Evolutionary conservation across 495 filamentous ascomycete species (phyloP), one percentile per base, ranked within the genome.

Genomic region (Annulohypoxylon nitens): DNA sequence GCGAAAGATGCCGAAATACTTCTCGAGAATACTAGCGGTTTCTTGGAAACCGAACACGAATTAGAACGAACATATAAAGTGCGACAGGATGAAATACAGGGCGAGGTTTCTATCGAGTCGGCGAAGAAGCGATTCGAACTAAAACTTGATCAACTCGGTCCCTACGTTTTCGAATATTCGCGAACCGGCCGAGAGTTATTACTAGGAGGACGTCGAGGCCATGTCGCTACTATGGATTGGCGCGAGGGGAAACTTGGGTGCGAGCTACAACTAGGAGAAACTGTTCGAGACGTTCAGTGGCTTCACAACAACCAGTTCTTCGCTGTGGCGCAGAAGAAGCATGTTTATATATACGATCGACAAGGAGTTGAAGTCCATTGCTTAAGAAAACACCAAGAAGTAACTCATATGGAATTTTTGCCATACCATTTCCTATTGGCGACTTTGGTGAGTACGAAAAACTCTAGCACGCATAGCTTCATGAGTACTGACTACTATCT

Each of bases 181-280:
- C 86, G 93, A 36, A 98, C 97, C 76, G 96, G 96, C 16, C 88
- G 92, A 64, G 88, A 94, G 70, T 81, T 99, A 30, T 82, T 99
- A 41, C 81, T 99, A 54, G 94, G 92, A 61, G 95, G 96, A 30
- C 84, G 93, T 59, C 97, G 97, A 81, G 96, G 96, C 14, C 96
- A 99, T 91, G 85, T 99, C 75, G 95, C 96, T 66, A 94, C 92
- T 2, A 96, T 98, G 89, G 95, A 99, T 81, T 99, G 96, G 96
- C 87, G 96, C 67, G 89, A 92, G 66, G 97, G 94, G 11, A 97
- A 93, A 75, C 80, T 98, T 43, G 93, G 92, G 3, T 97, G 93
- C 75, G 96, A 99, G 80, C 76, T 98, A 64, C 93, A 99, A 72
- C 85, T 98, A 61, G 87, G 88, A 33, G 96, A 98, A 83, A 98